A percentile compares a stretch with the other conserved stretches of the same genome.
These are phyloP conservation scores for Lycium barbarum DNA, from an alignment of 257 asterid species.

Conservation along the genomic window DNA sequence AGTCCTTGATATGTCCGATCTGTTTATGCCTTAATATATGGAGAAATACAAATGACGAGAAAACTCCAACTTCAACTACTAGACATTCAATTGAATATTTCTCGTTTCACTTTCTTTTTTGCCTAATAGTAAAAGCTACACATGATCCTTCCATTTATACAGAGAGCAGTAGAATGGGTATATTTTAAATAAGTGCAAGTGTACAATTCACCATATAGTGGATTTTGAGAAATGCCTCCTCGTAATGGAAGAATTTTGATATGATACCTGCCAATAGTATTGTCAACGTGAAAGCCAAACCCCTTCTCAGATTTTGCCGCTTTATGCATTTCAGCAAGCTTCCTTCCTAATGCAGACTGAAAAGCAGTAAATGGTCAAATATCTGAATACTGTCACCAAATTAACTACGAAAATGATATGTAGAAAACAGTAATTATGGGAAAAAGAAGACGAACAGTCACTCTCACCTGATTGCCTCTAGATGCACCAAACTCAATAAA, in stretches of 20 bases:
- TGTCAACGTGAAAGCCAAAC: slow-evolving; percentile 85
- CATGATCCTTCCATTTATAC: not conserved
- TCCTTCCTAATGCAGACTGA: slow-evolving; percentile 93
- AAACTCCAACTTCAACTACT: slow-evolving; percentile 23
- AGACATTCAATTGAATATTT: not conserved
- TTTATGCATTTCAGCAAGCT: slow-evolving; percentile 97
- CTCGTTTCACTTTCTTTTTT: not conserved
- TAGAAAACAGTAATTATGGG: not conserved
- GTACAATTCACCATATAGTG: not conserved
- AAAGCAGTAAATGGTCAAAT: slow-evolving; percentile 47
- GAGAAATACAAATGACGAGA: not conserved
- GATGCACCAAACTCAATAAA: slow-evolving; percentile 84
- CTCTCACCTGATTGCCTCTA: slow-evolving; percentile 78
- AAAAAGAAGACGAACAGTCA: slow-evolving; percentile 26
- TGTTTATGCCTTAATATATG: not conserved
- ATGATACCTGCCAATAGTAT: slow-evolving; percentile 89
- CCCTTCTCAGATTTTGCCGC: slow-evolving; percentile 78
- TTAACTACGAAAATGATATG: not conserved
- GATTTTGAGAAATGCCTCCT: not conserved
- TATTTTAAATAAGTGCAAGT: not conserved
- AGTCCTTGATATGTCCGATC: not conserved
- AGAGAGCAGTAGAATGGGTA: not conserved
- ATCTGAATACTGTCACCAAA: slow-evolving; percentile 27
- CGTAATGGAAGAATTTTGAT: not conserved
- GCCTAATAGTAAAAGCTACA: not conserved